Evolutionary conservation across 225 moss, liverwort and hornwort species (phyloP), one percentile per base, ranked within the genome.

Genomic region (Neckera pumila): DNA sequence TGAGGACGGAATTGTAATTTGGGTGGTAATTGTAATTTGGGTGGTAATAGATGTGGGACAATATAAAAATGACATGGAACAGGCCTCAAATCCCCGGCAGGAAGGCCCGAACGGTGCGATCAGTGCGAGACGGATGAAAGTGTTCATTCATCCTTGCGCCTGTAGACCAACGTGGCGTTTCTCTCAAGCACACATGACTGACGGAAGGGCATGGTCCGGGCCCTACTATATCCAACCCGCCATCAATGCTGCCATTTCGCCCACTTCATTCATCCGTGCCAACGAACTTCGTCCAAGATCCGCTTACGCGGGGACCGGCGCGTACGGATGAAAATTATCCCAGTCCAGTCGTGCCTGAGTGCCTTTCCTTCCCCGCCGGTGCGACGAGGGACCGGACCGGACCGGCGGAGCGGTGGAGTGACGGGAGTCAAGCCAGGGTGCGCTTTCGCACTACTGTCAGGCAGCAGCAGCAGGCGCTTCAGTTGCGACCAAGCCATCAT

Each of bases 141-240:
- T 6, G 6, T 34, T 36, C 70, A 49, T 57, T 78, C 91, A 56
- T 88, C 57, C 20, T 2, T 5, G 6, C 4, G 5, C 6, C 14
- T 19, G 33, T 22, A 3, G 23, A 33, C 76, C 76, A 42, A 76
- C 85, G 70, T 88, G 91, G 83, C 64, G 72, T 45, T 33, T 33
- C 26, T n/a, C n/a, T 7, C n/a, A 77, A 70, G 45, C 56, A 62
- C 69, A 82, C 63, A 63, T 71, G 86, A 61, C 82, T 82, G 76
- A n/a, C 62, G 76, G n/a, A 43, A 38, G 72, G 59, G 83, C 84
- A 70, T 62, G 87, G 76, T 87, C 40, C 40, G 87, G 89, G 81
- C 85, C 91, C 91, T 91, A 89, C 91, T 82, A 89, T 91, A 91
- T 91, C 91, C 91, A 87, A 82, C 89, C 72, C 71, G 71, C 38